Evolutionary conservation across 305 asterid genomes (phyloP), one percentile per base, ranked within the genome.

Genomic region (Fraxinus angustifolia): DNA sequence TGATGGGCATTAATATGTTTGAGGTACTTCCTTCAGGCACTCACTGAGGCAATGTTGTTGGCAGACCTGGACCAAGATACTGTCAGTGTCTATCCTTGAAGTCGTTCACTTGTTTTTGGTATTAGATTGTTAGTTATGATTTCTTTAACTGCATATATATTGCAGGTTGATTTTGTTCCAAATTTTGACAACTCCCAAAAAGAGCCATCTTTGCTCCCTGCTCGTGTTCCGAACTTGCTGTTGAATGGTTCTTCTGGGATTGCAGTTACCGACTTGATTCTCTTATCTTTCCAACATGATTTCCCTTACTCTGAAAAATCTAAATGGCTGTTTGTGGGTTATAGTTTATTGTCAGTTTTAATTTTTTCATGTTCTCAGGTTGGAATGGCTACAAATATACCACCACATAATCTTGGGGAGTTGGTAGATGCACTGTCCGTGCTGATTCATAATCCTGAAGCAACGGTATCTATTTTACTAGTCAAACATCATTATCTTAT

Each of bases 331-430:
- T 12, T 79, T 60, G 45, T 75, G 30, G 73, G 45, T 79, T 76
- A 17, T 56, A 74, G n/a, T 79, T 34, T 70, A 42, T 48, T 50
- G 19, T 79, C 35, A 70, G 48, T 73, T 82, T 77, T 79, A 75
- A 48, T 56, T 50, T 77, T 73, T 84, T 58, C 74, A 26, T 78
- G 62, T 85, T 82, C 82, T 79, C 91, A 96, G 99, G 99, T 96
- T 60, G 98, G 99, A 77, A 96, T 96, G 99, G 99, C 99, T 12
- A 96, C 99, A 83, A 96, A 94, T 88, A 93, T 94, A 82, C 99
- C 99, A 65, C 99, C 99, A 28, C 99, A 96, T 86, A 96, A 94
- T 90, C 98, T 96, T 75, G 99, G 93, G 87, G 99, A 94, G 92
- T 89, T 96, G 80, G 98, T 96, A 78, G 99, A 96, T 87, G 99